Evolutionary conservation across 2,329 filamentous ascomycete genomes (phyloP).

Genomic region (Colletotrichum simmondsii): DNA sequence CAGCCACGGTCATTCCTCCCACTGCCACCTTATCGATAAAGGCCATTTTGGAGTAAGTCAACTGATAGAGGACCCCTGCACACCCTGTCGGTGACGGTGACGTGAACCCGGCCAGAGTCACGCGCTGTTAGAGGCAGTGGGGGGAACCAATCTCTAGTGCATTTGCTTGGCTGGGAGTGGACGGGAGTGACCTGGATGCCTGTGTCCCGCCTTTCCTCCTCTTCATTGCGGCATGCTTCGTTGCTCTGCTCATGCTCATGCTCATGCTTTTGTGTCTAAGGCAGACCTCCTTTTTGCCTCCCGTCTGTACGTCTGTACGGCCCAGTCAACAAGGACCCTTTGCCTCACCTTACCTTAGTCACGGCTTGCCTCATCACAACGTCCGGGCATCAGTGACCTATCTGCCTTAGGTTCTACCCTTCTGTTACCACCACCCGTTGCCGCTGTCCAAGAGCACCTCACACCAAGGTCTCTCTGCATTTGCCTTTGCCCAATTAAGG

Average conservation of each 20-base stretch:
- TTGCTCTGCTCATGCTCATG: neutral
- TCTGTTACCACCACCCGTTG: neutral
- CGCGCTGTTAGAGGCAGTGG: slow-evolving; percentile 28
- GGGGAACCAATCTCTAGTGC: slow-evolving; percentile 27
- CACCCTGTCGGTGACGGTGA: slow-evolving; percentile 33
- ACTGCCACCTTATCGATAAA: slow-evolving; percentile 27
- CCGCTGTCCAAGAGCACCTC: neutral
- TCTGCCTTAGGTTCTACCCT: slow-evolving; percentile 7
- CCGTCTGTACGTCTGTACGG: neutral
- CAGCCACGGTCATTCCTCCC: neutral
- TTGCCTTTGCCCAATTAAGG: neutral
- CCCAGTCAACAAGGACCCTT: too few species aligned
- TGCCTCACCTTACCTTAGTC: neutral
- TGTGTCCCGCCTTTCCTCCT: neutral
- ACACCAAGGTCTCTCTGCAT: neutral
- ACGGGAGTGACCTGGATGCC: neutral
- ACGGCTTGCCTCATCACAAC: slow-evolving; percentile 18
- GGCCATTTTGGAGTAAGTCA: slow-evolving; percentile 8
- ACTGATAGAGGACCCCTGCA: slow-evolving; percentile 30
- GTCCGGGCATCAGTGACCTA: neutral
- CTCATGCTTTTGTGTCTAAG: neutral
- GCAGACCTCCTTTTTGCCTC: neutral
- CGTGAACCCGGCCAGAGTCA: slow-evolving; percentile 33
- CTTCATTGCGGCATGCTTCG: neutral
- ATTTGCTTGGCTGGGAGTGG: slow-evolving; percentile 1